These are phyloP conservation scores for Phyllosticta paracitricarpa DNA, from an alignment of 2,329 filamentous ascomycete species.

Conservation along the genomic window DNA sequence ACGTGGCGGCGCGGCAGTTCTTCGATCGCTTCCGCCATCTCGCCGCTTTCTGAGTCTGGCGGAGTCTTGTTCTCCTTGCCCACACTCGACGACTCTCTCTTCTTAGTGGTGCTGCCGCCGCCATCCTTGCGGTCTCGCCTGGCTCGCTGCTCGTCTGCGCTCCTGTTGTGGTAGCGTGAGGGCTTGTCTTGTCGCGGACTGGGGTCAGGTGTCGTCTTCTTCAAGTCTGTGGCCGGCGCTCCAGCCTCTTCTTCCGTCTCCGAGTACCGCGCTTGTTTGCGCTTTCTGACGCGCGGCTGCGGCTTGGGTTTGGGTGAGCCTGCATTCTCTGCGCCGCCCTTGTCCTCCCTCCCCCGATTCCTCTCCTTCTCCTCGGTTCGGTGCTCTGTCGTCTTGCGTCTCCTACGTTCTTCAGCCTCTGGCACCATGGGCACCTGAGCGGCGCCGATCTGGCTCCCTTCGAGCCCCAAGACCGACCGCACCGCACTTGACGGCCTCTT, in stretches of 20 bases:
- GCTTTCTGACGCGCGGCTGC: not conserved
- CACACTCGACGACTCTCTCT: not conserved
- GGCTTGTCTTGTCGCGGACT: not conserved
- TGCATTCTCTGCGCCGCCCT: not conserved
- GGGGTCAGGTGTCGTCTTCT: not conserved
- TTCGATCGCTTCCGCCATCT: not conserved
- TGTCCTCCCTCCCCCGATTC: not conserved
- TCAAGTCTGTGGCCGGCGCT: not conserved
- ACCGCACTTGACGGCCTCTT: not conserved
- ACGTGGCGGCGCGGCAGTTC: not conserved
- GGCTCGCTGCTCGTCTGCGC: not conserved
- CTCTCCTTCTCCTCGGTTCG: no score
- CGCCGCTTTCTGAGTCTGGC: no score
- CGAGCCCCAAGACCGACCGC: not conserved
- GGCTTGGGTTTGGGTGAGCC: not conserved
- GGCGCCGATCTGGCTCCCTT: not conserved
- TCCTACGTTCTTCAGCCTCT: not conserved
- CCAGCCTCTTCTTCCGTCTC: not conserved
- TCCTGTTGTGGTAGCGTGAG: not conserved
- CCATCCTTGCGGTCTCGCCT: not conserved
- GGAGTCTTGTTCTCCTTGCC: not conserved
- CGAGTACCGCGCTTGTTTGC: not conserved
- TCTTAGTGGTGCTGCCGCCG: not conserved
- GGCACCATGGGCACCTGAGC: not conserved
- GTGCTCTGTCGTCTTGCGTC: not conserved